Conservation (phyloP, 257 asterid species). For the Petrea volubilis region DNA sequence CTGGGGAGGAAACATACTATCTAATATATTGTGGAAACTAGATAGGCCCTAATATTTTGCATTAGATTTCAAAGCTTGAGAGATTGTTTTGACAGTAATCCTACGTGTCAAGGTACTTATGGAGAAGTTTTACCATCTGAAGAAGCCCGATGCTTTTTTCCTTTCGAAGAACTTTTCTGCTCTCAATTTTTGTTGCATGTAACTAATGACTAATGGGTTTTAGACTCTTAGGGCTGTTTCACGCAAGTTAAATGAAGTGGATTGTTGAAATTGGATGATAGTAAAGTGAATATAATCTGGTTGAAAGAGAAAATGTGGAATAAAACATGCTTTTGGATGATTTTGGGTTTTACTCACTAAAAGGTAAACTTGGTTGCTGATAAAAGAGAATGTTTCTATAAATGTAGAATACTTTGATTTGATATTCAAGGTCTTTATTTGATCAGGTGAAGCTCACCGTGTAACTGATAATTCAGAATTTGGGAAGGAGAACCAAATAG, state of each 20-base stretch:
- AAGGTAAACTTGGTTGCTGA: neutral
- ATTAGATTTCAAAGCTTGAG: neutral
- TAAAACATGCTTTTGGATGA: neutral
- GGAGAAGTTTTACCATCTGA: neutral
- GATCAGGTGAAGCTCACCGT: slow-evolving; percentile 38
- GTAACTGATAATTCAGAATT: slow-evolving; percentile 34
- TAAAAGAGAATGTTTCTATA: neutral
- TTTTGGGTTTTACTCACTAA: neutral
- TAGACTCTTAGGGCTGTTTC: neutral
- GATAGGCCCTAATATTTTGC: slow-evolving; percentile 3
- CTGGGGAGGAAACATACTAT: too few relatives aligned
- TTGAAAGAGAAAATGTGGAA: slow-evolving; percentile 4
- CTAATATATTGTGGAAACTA: too few relatives aligned
- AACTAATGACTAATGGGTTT: neutral
- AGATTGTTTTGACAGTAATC: neutral
- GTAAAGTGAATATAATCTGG: neutral
- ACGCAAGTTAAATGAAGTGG: slow-evolving; percentile 3
- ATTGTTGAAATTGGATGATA: neutral
- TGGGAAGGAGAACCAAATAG: slow-evolving; percentile 33
- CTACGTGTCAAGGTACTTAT: neutral
- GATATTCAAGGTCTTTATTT: slow-evolving; percentile 19
- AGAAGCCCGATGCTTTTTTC: neutral
- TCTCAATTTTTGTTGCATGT: neutral
- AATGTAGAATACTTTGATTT: slow-evolving; percentile 13
- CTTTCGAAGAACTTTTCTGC: too few relatives aligned